Evolutionary conservation across 202 grass and related monocot species (phyloP).

Genomic region (Zoysia matrella): DNA sequence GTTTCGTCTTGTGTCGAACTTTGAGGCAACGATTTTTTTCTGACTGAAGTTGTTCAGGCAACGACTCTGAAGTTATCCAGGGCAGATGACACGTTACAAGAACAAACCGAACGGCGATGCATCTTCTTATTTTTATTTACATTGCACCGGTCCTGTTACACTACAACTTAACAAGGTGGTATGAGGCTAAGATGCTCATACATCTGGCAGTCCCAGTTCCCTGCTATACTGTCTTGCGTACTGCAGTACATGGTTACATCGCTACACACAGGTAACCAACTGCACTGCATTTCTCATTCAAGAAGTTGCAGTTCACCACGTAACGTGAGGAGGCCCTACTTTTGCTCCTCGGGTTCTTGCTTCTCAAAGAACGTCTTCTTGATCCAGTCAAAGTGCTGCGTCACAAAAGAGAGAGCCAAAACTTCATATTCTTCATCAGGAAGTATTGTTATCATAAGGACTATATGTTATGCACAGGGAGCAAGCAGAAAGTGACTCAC

Average conservation of each 20-base stretch:
- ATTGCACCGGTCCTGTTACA: background rate
- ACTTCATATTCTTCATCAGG: no score
- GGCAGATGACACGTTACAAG: no score
- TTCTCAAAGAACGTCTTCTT: conserved; percentile 66
- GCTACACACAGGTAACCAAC: background rate
- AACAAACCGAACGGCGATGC: no score
- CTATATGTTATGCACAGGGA: no score
- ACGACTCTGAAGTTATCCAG: no score
- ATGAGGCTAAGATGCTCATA: background rate
- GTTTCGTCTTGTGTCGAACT: no score
- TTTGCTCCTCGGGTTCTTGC: conserved; percentile 49
- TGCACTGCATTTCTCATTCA: background rate
- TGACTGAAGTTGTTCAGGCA: no score
- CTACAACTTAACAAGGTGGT: conserved; percentile 1
- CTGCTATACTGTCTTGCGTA: background rate
- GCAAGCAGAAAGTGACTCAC: background rate
- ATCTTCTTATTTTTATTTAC: background rate
- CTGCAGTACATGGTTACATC: background rate
- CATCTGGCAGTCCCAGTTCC: background rate
- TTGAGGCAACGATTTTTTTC: no score
- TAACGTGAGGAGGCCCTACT: background rate
- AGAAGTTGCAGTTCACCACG: background rate
- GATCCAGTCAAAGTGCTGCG: conserved; percentile 65
- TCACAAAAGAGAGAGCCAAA: background rate
- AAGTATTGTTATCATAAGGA: no score